phyloP scores from a whole-genome alignment of 805 yeast genomes.

The Cyberlindnera subsufficiens region DNA sequence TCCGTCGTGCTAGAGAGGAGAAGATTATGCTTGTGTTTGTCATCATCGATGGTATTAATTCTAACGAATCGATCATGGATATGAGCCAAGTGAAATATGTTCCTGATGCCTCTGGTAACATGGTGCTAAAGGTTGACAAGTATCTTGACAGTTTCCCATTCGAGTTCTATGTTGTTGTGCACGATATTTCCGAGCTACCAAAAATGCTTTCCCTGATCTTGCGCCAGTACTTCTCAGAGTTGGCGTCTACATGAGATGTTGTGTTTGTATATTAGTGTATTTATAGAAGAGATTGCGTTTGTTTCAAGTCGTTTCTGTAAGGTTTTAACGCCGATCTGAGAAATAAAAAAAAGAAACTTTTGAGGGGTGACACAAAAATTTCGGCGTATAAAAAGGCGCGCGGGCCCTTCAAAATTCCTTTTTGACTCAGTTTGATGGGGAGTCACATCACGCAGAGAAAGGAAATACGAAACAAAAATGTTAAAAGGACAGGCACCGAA shows the following conservation, averaged over 20 bases:
- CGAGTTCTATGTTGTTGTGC: slow-evolving; percentile 92
- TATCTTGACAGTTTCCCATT: slow-evolving; percentile 94
- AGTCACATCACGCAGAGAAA: too few species aligned
- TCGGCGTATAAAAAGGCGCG: too few species aligned
- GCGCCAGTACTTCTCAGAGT: slow-evolving; percentile 85
- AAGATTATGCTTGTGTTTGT: slow-evolving; percentile 94
- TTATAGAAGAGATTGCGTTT: too few species aligned
- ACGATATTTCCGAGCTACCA: slow-evolving; percentile 84
- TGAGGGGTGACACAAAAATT: too few species aligned
- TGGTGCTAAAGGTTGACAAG: slow-evolving; percentile 70
- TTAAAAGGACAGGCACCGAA: too few species aligned
- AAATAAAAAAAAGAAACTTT: too few species aligned
- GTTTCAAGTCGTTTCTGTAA: background rate
- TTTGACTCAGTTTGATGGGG: too few species aligned
- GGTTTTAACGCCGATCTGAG: background rate
- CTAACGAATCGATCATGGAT: slow-evolving; percentile 82
- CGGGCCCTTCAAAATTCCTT: too few species aligned
- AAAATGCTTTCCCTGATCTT: slow-evolving; percentile 83
- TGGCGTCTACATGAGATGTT: slow-evolving; percentile 31
- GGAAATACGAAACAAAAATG: too few species aligned
- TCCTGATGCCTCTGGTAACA: slow-evolving; percentile 62
- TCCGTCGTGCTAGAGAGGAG: slow-evolving; percentile 87
- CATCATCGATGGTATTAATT: slow-evolving; percentile 81
- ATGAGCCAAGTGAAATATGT: slow-evolving; percentile 89
- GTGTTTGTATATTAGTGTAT: slow-evolving; percentile 1